Evolutionary conservation across 768 basidiomycete species (phyloP), one percentile per base, ranked within the genome.

Genomic region (Phallus indusiatus): DNA sequence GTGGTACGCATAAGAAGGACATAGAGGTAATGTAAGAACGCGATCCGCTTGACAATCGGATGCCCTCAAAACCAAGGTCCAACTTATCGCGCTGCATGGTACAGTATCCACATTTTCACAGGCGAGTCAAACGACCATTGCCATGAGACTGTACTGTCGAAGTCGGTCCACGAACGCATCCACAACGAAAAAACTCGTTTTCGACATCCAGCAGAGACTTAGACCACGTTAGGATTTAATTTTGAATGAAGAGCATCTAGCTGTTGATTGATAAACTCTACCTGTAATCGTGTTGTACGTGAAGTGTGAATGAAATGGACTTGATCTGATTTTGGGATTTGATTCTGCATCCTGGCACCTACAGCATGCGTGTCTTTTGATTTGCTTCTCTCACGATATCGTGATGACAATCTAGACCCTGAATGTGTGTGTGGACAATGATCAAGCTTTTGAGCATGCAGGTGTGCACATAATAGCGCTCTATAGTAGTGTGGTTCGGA

Each of bases 241-340:
- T 69, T 94, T 18, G 88, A 82, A 70, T 93, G 90, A 1, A 94
- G 75, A 53, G 90, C 86, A 59, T 93, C 89, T 11, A 93, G 77
- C 28, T 82, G 77, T 66, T 89, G 84, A 75, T 94, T 88, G 68
- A n/a, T n/a, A n/a, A n/a, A n/a, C n/a, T n/a, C n/a, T n/a, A n/a
- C n/a, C n/a, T n/a, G n/a, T n/a, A n/a, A n/a, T n/a, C n/a, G n/a
- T n/a, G n/a, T n/a, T n/a, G n/a, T n/a, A n/a, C n/a, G n/a, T n/a
- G n/a, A n/a, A n/a, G n/a, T n/a, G n/a, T n/a, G n/a, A n/a, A n/a
- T n/a, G n/a, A n/a, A n/a, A n/a, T n/a, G n/a, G n/a, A n/a, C n/a
- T n/a, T n/a, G n/a, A n/a, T n/a, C n/a, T n/a, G n/a, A n/a, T n/a
- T n/a, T n/a, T n/a, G n/a, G n/a, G n/a, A n/a, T n/a, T n/a, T n/a